Evolutionary conservation across 345 rosid genomes (phyloP).

Genomic region (Xanthoceras sorbifolium): DNA sequence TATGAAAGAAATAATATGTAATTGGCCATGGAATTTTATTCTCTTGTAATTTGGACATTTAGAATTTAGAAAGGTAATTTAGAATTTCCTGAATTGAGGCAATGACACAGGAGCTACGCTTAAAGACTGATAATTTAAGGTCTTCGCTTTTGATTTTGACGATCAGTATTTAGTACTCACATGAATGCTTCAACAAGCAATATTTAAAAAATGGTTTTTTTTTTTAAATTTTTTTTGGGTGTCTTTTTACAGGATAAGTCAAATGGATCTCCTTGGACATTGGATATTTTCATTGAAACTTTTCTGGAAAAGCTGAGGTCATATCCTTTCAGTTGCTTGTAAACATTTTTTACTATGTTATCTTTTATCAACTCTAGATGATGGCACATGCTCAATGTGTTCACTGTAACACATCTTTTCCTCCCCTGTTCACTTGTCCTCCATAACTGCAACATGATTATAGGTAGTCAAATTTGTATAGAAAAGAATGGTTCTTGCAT

Average conservation of each 20-base stretch:
- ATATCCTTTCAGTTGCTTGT: slow-evolving; percentile 69
- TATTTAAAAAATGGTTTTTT: not conserved
- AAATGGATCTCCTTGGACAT: slow-evolving; percentile 59
- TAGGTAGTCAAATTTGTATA: not conserved
- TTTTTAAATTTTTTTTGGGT: not conserved
- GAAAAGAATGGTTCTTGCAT: not conserved
- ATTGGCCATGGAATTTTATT: too few species aligned
- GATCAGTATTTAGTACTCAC: not conserved
- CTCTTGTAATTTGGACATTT: not conserved
- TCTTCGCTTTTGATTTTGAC: too few species aligned
- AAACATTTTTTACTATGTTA: slow-evolving; percentile 6
- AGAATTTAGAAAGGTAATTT: not conserved
- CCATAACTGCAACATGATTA: not conserved
- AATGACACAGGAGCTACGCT: not conserved
- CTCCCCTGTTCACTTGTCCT: not conserved
- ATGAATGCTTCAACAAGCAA: not conserved
- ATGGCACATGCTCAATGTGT: not conserved
- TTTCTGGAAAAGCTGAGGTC: slow-evolving; percentile 61
- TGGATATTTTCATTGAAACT: slow-evolving; percentile 58
- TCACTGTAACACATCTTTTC: not conserved
- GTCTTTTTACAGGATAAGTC: slow-evolving; percentile 43
- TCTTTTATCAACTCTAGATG: slow-evolving; percentile 10
- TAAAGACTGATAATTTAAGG: too few species aligned
- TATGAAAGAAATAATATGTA: not conserved
- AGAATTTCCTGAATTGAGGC: not conserved